Conservation (phyloP, 2,329 filamentous ascomycete species). For the Fusarium nisikadoi region DNA sequence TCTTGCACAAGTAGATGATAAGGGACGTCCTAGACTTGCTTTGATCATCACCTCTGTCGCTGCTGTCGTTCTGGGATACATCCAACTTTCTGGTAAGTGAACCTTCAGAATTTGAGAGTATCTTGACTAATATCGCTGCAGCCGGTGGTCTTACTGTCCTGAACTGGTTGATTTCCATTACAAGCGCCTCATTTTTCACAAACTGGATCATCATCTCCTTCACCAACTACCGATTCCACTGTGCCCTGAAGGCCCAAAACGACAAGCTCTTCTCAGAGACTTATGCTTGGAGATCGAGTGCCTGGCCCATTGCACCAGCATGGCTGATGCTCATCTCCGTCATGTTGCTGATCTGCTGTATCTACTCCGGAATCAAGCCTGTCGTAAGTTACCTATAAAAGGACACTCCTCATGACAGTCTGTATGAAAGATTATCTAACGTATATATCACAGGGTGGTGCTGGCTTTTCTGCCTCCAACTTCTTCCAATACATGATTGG, state of each 20-base stretch:
- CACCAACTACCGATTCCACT: conserved; percentile 29
- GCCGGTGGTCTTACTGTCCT: conserved; percentile 21
- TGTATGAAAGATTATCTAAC: neutral
- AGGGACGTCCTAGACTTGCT: conserved; percentile 25
- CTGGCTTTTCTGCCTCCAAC: neutral
- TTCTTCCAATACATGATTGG: conserved; percentile 1
- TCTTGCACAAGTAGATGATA: conserved; percentile 8
- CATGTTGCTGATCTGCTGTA: conserved; percentile 11
- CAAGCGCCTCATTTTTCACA: conserved; percentile 33
- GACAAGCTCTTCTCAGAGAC: conserved; percentile 26
- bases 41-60: conserved; percentile 13
- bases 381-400: neutral
- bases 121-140: neutral
- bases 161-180: conserved; percentile 33
- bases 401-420: neutral
- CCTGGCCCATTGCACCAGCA: conserved; percentile 14
- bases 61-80: conserved; percentile 18
- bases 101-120: neutral
- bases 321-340: conserved; percentile 18
- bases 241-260: conserved; percentile 21
- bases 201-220: conserved; percentile 36
- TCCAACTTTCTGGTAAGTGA: conserved; percentile 15
- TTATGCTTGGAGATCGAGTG: conserved; percentile 27
- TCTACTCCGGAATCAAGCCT: conserved; percentile 13
- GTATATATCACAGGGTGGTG: fast-evolving